These are phyloP conservation scores for Flaveria linearis DNA, from an alignment of 129 eudicot genomes.

Conservation along the genomic window DNA sequence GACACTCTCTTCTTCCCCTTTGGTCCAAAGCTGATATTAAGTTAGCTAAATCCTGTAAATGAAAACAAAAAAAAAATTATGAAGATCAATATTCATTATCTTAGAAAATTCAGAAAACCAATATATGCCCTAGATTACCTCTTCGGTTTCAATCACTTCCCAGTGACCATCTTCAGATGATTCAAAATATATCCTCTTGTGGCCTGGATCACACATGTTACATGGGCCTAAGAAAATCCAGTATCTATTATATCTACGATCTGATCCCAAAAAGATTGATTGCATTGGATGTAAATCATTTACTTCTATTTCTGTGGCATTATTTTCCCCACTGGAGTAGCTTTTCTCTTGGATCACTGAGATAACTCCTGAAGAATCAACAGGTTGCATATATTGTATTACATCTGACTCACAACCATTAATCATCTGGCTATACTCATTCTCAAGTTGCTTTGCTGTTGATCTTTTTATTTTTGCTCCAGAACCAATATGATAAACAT, in stretches of 20 bases:
- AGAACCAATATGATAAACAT: conserved; percentile 53
- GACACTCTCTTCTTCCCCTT: conserved; percentile 80
- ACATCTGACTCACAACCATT: conserved; percentile 28
- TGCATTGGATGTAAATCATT: conserved; percentile 82
- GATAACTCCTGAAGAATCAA: conserved; percentile 61
- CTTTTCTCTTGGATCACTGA: conserved; percentile 34
- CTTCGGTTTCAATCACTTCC: conserved; percentile 85
- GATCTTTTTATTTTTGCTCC: conserved; percentile 91
- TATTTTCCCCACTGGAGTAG: conserved; percentile 15
- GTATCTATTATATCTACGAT: conserved; percentile 88
- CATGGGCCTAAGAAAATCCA: conserved; percentile 98
- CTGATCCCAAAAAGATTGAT: conserved; percentile 86
- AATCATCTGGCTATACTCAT: conserved; percentile 29
- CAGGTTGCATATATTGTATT: conserved; percentile 46
- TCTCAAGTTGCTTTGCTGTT: conserved; percentile 41
- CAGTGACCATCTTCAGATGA: conserved; percentile 98
- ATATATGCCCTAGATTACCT: conserved; percentile 46
- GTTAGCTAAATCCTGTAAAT: conserved; percentile 62
- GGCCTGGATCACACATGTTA: conserved; percentile 73
- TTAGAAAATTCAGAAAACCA: neutral
- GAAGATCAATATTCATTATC: neutral
- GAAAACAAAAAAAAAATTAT: neutral
- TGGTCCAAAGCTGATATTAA: conserved; percentile 64
- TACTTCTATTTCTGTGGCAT: conserved; percentile 35
- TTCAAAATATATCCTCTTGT: conserved; percentile 82